Percentiles rank a stretch among this genome's conserved stretches.
Evolutionary conservation across 2,329 filamentous ascomycete species (phyloP).

Genomic region (Penicillium sp.): DNA sequence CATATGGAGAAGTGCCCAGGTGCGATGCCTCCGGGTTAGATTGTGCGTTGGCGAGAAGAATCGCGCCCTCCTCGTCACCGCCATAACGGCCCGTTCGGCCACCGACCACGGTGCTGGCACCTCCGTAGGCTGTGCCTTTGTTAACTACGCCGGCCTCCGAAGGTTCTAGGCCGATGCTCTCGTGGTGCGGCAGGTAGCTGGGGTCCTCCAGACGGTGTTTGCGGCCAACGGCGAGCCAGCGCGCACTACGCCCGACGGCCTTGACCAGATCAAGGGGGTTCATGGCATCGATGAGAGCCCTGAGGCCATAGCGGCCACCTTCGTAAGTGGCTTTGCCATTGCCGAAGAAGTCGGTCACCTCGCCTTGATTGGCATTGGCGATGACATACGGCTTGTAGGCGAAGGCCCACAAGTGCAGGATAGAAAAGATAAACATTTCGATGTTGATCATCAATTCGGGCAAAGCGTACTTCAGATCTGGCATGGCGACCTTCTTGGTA

Average conservation of each 20-base stretch:
- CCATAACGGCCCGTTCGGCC: constrained; percentile 26
- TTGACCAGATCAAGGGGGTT: constrained; percentile 83
- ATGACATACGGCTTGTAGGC: constrained; percentile 68
- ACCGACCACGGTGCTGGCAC: constrained; percentile 21
- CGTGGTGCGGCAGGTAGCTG: constrained; percentile 36
- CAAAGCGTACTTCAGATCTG: constrained; percentile 78
- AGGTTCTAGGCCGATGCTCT: constrained; percentile 31
- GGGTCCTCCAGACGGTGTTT: constrained; percentile 47
- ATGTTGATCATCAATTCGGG: constrained; percentile 74
- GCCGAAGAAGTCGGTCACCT: constrained; percentile 42
- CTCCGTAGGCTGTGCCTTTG: constrained; percentile 30
- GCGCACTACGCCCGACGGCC: constrained; percentile 70
- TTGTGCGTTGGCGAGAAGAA: constrained; percentile 41
- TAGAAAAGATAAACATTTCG: constrained; percentile 78
- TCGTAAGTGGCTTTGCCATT: constrained; percentile 54
- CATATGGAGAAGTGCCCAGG: constrained; percentile 18
- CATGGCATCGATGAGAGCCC: constrained; percentile 68
- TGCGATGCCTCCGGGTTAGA: constrained; percentile 31
- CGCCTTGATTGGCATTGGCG: constrained; percentile 43
- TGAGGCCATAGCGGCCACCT: constrained; percentile 63
- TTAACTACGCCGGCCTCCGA: constrained; percentile 11
- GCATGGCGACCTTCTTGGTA: constrained; percentile 62
- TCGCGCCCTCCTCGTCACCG: constrained; percentile 37
- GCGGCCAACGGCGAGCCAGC: constrained; percentile 76
- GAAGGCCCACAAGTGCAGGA: constrained; percentile 81